Conservation (phyloP, 78 protist species). For the Protostelium mycophagum region DNA sequence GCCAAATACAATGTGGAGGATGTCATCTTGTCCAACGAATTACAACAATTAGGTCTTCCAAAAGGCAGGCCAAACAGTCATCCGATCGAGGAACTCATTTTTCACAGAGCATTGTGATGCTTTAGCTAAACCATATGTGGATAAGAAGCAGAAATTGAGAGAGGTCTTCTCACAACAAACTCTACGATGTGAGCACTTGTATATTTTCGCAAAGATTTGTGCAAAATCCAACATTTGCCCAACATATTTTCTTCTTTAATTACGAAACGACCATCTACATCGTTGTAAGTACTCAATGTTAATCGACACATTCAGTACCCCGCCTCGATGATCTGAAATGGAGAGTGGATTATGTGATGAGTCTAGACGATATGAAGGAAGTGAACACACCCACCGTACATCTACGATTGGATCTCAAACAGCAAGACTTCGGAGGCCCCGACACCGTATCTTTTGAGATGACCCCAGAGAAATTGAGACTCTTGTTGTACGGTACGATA, state of each 20-base stretch:
- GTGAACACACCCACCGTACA: background rate
- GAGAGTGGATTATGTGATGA: background rate
- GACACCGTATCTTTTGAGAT: background rate
- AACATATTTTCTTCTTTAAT: background rate
- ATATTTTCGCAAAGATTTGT: too few species aligned
- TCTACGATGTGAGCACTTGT: background rate
- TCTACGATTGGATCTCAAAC: background rate
- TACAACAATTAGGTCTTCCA: constrained; percentile 84
- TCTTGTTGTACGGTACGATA: background rate
- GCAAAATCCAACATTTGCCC: background rate
- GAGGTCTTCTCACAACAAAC: background rate
- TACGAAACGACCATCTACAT: background rate
- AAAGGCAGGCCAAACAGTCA: too few species aligned
- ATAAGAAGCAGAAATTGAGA: background rate
- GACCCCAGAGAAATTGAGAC: background rate
- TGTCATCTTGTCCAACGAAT: constrained; percentile 52
- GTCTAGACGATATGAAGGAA: background rate
- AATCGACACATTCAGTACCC: too few species aligned
- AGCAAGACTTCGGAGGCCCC: background rate
- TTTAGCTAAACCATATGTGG: background rate
- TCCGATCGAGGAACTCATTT: background rate
- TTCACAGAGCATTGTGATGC: background rate
- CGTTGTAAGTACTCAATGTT: too few species aligned
- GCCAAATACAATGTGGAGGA: constrained; percentile 69
- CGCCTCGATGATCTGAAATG: background rate